phyloP scores from a whole-genome alignment of 225 moss, liverwort and hornwort genomes.

The Antitrichia curtipendula region DNA sequence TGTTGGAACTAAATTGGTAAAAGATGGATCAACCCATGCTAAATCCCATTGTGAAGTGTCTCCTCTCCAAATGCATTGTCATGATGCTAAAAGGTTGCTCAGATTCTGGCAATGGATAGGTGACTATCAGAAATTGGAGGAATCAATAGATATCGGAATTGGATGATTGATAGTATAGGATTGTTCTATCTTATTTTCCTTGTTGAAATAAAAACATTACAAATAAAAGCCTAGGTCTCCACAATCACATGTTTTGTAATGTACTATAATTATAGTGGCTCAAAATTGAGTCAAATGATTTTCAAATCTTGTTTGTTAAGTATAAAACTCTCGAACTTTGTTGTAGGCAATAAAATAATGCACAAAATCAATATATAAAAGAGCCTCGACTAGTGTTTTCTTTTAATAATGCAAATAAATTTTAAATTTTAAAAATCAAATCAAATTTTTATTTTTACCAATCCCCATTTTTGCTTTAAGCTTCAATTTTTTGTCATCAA shows the following conservation, averaged over 20 bases:
- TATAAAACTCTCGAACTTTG: background rate
- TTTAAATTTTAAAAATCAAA: background rate
- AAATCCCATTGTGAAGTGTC: too few species aligned
- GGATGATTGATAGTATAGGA: accelerated
- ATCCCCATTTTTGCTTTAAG: background rate
- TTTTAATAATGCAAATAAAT: background rate
- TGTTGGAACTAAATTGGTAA: too few species aligned
- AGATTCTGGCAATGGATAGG: too few species aligned
- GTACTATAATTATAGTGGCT: background rate
- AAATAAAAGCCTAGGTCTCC: background rate
- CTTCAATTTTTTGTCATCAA: accelerated
- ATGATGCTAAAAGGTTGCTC: too few species aligned
- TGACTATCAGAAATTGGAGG: too few species aligned
- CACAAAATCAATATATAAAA: background rate
- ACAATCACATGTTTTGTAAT: background rate
- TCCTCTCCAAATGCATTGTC: too few species aligned
- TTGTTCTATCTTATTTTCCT: background rate
- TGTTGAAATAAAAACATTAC: background rate
- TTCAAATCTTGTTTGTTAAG: background rate
- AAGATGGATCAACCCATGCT: too few species aligned
- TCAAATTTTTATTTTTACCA: background rate
- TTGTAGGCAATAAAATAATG: background rate
- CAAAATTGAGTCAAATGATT: background rate
- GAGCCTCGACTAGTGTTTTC: background rate
- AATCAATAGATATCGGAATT: too few species aligned